Base-by-base conservation (phyloP, 2,329 filamentous ascomycete species). In the Orbilia brochopaga region DNA sequence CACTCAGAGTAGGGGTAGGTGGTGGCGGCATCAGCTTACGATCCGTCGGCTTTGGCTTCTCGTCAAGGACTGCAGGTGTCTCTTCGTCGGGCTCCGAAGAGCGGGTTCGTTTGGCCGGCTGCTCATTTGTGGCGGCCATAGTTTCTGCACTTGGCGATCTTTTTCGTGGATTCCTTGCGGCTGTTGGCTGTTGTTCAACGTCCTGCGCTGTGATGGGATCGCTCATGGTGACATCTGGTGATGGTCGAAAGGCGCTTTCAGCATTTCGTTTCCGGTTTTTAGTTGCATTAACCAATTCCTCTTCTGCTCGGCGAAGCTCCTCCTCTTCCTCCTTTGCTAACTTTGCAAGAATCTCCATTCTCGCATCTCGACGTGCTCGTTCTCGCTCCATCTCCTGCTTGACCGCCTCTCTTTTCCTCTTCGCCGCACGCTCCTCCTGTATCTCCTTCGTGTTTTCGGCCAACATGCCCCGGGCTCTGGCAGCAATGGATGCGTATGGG, bases 1-100 rank as follows among this genome's bases (percentile, higher is more conserved):
- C 24, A 46, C 51, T 59, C 24, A 48, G 56, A 10, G 48, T 42
- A 3, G 66, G 66, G 10, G 66, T 63, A 5, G 66, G 66, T 23
- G 66, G 66, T 19, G 66, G 66, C 19, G 66, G 66, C 66, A 70
- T 70, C 24, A 70, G 27, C 37, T 60, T 64, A 50, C 66, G 59
- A 58, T 70, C 66, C 50, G 59, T 55, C 42, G 59, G 50, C 54
- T 58, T 54, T n/a, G 64, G 53, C 13, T 3, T 53, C 52, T 42
- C 27, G n/a, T 48, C 48, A 10, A 21, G 35, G 37, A 51, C 27
- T 19, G 15, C 15, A 32, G 21, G 2, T 15, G 24, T 24, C 4
- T 60, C 50, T 17, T 70, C 65, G 8, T 52, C 53, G n/a, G 52
- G 66, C 48, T 55, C 66, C 6, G 54, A 70, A 21, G 66, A 70